These are phyloP conservation scores for Aspergillus asperescens DNA, from an alignment of 495 filamentous ascomycete species.

Conservation along the genomic window DNA sequence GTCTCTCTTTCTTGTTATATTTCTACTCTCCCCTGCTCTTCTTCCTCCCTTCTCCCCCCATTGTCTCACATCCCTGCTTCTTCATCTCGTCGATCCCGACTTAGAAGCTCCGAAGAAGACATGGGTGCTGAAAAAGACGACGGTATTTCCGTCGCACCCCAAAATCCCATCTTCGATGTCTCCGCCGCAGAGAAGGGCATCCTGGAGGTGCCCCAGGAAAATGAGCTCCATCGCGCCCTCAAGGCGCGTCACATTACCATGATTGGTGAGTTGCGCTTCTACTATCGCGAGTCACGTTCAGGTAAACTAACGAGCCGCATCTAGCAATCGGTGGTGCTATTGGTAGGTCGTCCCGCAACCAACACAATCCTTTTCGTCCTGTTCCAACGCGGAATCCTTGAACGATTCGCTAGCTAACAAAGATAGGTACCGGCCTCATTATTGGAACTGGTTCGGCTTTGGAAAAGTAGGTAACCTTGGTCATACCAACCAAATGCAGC, in stretches of 20 bases:
- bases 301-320: conserved; percentile 1
- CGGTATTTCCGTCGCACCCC: conserved; percentile 14
- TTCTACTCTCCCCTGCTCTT: neutral
- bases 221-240: conserved; percentile 61
- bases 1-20: neutral
- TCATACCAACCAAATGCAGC: neutral
- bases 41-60: neutral
- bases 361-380: neutral
- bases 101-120: neutral
- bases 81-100: neutral
- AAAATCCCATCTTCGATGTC: conserved; percentile 23
- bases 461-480: conserved; percentile 38
- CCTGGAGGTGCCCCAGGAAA: conserved; percentile 19
- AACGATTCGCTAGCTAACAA: conserved; percentile 39
- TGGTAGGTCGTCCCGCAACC: too few relatives aligned
- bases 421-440: conserved; percentile 63
- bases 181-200: conserved; percentile 23
- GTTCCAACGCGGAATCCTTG: neutral
- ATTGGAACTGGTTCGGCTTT: conserved; percentile 64
- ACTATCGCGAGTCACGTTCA: neutral
- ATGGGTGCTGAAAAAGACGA: conserved; percentile 19
- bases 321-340: conserved; percentile 5
- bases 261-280: conserved; percentile 48
- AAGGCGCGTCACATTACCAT: conserved; percentile 76
- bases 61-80: neutral